Evolutionary conservation across 164 flowering plant species (phyloP).

Genomic region (Platanus orientalis): DNA sequence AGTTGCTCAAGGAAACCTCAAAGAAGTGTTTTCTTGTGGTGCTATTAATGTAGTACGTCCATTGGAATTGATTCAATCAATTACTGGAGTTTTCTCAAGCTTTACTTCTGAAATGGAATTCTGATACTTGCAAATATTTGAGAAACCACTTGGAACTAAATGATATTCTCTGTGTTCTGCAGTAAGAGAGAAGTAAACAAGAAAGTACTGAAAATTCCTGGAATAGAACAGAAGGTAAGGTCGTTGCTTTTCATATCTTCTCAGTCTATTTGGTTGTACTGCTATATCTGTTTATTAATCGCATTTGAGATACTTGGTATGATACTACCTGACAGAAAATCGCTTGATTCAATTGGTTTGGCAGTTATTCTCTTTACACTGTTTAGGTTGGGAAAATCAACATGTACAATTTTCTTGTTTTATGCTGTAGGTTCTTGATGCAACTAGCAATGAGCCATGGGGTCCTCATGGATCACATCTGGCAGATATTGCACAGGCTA

Average conservation of each 20-base stretch:
- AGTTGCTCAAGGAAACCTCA: too few species aligned
- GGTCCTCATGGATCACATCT: conserved; percentile 98
- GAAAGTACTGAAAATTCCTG: conserved; percentile 96
- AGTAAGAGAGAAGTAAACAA: conserved; percentile 98
- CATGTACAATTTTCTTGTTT: background rate
- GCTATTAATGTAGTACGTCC: too few species aligned
- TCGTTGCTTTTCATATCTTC: background rate
- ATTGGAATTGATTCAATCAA: too few species aligned
- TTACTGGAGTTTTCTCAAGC: too few species aligned
- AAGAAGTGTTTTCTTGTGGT: too few species aligned
- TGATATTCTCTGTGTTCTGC: conserved; percentile 26
- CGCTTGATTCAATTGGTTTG: background rate
- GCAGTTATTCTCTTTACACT: background rate
- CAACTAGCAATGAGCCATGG: conserved; percentile 99
- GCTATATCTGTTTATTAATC: too few species aligned
- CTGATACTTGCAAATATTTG: conserved; percentile 1
- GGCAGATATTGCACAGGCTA: conserved; percentile 94
- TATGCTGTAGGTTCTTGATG: conserved; percentile 83
- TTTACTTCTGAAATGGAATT: too few species aligned
- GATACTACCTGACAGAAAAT: too few species aligned
- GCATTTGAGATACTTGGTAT: too few species aligned
- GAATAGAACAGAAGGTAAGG: conserved; percentile 89
- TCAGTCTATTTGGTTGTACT: background rate
- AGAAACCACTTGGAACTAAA: background rate
- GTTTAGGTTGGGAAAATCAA: too few species aligned